These are phyloP conservation scores for Vachellia collinsii DNA, from an alignment of 306 rosid species.

Conservation along the genomic window DNA sequence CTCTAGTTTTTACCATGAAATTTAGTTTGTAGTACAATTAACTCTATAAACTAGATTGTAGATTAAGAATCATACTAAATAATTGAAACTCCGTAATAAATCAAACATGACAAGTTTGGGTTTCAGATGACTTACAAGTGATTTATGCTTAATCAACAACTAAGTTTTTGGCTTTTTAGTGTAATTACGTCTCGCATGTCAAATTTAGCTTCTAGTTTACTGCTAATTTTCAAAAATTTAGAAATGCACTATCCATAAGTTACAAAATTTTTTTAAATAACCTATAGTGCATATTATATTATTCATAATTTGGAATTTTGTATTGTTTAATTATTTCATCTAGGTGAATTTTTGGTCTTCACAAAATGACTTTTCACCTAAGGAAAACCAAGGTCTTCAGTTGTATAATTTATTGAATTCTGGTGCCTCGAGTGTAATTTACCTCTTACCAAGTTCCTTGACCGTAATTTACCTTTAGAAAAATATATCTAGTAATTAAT, in stretches of 20 bases:
- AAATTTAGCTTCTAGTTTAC: background rate
- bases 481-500: background rate
- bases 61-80: too few species aligned
- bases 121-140: background rate
- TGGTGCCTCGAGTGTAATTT: background rate
- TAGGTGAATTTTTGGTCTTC: background rate
- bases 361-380: background rate
- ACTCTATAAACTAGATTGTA: too few species aligned
- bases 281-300: too few species aligned
- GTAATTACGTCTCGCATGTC: background rate
- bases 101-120: background rate
- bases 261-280: too few species aligned
- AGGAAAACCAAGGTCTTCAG: too few species aligned
- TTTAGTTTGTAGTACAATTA: too few species aligned
- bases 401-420: too few species aligned
- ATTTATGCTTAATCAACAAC: background rate
- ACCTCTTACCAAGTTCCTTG: too few species aligned
- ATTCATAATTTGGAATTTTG: background rate
- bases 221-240: too few species aligned
- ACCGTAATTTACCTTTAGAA: too few species aligned
- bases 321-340: background rate
- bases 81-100: too few species aligned
- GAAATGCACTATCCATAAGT: background rate
- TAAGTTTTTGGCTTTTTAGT: background rate
- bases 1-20: too few species aligned